phyloP scores from a whole-genome alignment of 371 early-diverging fungal species.

The Capillidium rhysosporum region DNA sequence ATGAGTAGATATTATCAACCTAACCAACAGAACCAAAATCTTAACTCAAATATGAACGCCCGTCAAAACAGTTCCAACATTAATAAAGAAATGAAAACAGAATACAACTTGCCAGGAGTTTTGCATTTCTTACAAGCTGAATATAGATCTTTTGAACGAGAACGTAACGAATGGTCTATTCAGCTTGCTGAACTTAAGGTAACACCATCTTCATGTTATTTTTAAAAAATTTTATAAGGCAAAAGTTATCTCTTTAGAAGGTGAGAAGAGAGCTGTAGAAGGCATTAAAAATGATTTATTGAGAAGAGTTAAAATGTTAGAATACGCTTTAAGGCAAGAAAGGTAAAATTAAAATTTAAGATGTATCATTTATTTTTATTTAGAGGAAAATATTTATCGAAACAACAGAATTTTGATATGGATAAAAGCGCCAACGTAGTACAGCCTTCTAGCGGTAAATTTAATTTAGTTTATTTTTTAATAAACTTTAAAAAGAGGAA shows the following conservation, averaged over 20 bases:
- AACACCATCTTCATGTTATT: background rate
- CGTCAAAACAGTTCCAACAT: no score
- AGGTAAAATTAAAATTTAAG: conserved; percentile 20
- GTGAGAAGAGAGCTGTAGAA: conserved; percentile 62
- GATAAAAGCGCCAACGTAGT: background rate
- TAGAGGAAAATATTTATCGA: background rate
- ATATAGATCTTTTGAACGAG: conserved; percentile 71
- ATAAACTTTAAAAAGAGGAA: no score
- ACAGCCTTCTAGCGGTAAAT: no score
- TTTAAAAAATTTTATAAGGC: conserved; percentile 20
- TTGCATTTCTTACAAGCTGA: conserved; percentile 65
- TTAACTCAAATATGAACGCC: no score
- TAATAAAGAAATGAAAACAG: no score
- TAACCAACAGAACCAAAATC: no score
- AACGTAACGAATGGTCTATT: conserved; percentile 76
- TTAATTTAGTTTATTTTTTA: no score
- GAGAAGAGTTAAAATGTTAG: conserved; percentile 73
- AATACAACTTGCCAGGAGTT: conserved; percentile 62
- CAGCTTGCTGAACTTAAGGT: conserved; percentile 67
- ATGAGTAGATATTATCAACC: no score
- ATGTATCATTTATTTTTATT: background rate
- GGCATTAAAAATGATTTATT: conserved; percentile 52
- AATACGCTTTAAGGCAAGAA: conserved; percentile 58
- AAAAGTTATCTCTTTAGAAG: conserved; percentile 56
- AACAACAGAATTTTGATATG: background rate